phyloP scores from a whole-genome alignment of 495 filamentous ascomycete species.

The Penicillium silybi region DNA sequence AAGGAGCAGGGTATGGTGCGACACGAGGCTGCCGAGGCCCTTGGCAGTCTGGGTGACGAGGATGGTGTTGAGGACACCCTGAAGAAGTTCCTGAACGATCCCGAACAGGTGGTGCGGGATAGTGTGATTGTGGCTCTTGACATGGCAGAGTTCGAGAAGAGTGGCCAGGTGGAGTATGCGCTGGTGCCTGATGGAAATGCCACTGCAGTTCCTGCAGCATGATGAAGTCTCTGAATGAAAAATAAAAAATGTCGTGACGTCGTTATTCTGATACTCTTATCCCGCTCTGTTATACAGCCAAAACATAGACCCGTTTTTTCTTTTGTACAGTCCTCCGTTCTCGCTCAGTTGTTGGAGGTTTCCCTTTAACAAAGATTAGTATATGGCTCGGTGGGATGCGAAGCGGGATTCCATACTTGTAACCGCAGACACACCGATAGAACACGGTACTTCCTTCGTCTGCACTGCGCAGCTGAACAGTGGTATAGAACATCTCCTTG shows the following conservation, averaged over 20 bases:
- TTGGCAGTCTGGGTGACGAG: slow-evolving; percentile 92
- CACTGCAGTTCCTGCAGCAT: slow-evolving; percentile 35
- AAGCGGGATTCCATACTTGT: slow-evolving; percentile 60
- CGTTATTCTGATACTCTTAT: slow-evolving; percentile 30
- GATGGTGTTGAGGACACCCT: slow-evolving; percentile 86
- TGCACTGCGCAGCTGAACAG: slow-evolving; percentile 82
- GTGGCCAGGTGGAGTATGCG: slow-evolving; percentile 84
- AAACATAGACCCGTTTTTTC: slow-evolving; percentile 22
- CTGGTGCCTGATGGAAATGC: slow-evolving; percentile 62
- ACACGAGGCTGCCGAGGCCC: slow-evolving; percentile 94
- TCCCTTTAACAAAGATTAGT: slow-evolving; percentile 33
- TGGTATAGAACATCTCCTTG: slow-evolving; percentile 78
- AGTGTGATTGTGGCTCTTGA: slow-evolving; percentile 93
- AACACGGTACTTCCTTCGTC: slow-evolving; percentile 94
- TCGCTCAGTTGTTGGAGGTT: slow-evolving; percentile 38
- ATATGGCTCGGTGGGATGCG: not conserved
- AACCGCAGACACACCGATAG: slow-evolving; percentile 78
- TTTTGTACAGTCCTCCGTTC: slow-evolving; percentile 21
- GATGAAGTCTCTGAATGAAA: slow-evolving; percentile 20
- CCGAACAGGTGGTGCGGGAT: slow-evolving; percentile 89
- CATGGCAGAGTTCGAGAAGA: slow-evolving; percentile 97
- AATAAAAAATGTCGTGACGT: slow-evolving; percentile 27
- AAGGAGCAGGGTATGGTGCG: slow-evolving; percentile 92
- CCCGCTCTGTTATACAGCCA: slow-evolving; percentile 25
- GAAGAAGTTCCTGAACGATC: slow-evolving; percentile 80